Evolutionary conservation across 352 stramenopile genomes (phyloP), one percentile per base, ranked within the genome.

Genomic region (Phytophthora cactorum): DNA sequence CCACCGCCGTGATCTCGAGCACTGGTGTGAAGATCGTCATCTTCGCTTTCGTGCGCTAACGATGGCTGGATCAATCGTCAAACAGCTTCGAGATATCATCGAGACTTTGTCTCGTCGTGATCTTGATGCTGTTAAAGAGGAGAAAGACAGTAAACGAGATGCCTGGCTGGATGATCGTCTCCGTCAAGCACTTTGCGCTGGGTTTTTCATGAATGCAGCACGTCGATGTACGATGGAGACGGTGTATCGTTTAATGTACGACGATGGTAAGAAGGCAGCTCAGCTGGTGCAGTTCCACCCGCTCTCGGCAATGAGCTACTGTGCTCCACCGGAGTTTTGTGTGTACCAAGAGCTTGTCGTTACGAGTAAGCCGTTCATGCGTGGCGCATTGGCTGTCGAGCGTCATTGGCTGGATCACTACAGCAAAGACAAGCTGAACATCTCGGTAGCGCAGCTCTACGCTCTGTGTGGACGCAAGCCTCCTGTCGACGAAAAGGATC

Each of bases 331-430:
- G 4, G 64, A 78, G 51, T 81, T 63, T 47, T 93, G 84, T 49
- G 57, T 95, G 2, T 93, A 87, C 54, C 83, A 91, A 2, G 83
- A 95, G 56, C 78, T 95, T 38, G 84, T 93, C 28, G 70, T 79
- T 43, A 92, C 84, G 15, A 91, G 78, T 65, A 87, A 85, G 11
- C 78, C 78, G 12, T 95, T 89, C 59, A 82, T 95, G 77, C 87
- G 85, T 25, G 51, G 78, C 50, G 70, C 81, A 12, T 46, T 92
- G 5, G 70, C 72, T 41, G 79, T 90, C 1, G 78, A 90, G 0
- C 60, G 63, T 41, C 39, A 52, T 27, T 95, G 87, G 87, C 61
- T 95, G 4, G 72, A 78, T 6, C 27, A 76, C 14, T 89, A 81
- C 55, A 63, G 61, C 25, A 67, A 59, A 22, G 66, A 59, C 34